These are phyloP conservation scores for Takakia lepidozioides DNA, from an alignment of 225 moss, liverwort and hornwort species.

Conservation along the genomic window DNA sequence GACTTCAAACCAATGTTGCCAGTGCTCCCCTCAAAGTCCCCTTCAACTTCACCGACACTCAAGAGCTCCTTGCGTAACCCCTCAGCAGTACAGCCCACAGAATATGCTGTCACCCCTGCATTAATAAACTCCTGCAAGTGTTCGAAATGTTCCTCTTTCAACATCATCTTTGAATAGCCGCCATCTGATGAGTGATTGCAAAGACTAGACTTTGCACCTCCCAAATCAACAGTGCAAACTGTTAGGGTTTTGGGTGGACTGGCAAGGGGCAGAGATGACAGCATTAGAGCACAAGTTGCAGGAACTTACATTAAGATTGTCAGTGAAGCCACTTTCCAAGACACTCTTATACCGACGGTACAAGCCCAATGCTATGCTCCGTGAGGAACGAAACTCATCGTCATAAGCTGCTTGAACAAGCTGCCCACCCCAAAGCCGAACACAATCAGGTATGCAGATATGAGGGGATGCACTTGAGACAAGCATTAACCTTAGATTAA, in stretches of 20 bases:
- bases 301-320: conserved; percentile 53
- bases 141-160: too few species aligned
- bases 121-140: conserved; percentile 65
- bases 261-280: too few species aligned
- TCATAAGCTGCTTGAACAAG: conserved; percentile 53
- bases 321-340: conserved; percentile 55
- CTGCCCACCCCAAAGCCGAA: conserved; percentile 16
- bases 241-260: too few species aligned
- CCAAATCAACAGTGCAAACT: too few species aligned
- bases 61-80: conserved; percentile 73
- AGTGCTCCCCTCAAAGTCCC: conserved; percentile 17
- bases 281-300: too few species aligned
- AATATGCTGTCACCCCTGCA: conserved; percentile 86
- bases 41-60: conserved; percentile 37
- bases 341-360: conserved; percentile 77
- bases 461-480: neutral
- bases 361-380: conserved; percentile 76
- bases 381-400: conserved; percentile 72
- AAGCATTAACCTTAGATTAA: neutral
- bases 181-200: too few species aligned
- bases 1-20: conserved; percentile 42
- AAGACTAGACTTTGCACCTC: too few species aligned
- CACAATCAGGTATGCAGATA: neutral
- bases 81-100: conserved; percentile 81
- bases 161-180: too few species aligned